These are phyloP conservation scores for Andalucia godoyi DNA, from an alignment of 78 protist species.

Conservation along the genomic window DNA sequence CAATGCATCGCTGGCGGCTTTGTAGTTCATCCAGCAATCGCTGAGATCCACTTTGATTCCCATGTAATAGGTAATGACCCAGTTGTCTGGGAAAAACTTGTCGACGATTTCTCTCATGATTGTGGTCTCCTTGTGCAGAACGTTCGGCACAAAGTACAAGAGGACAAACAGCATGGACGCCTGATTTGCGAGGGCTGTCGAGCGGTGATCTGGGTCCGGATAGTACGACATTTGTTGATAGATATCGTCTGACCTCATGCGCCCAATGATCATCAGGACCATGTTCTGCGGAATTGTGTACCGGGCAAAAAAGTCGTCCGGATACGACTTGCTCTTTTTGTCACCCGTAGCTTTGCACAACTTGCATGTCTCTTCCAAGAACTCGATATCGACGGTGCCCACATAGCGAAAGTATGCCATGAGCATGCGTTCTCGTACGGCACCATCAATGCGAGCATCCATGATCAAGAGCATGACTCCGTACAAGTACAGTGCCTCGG, in stretches of 20 bases:
- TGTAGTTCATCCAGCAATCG: constrained; percentile 78
- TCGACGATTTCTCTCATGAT: constrained; percentile 95
- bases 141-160: constrained; percentile 80
- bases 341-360: constrained; percentile 73
- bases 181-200: constrained; percentile 86
- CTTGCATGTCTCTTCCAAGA: constrained; percentile 77
- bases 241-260: constrained; percentile 89
- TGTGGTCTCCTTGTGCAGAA: constrained; percentile 58
- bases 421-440: constrained; percentile 85
- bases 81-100: constrained; percentile 90
- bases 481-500: constrained; percentile 77
- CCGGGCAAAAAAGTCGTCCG: constrained; percentile 73
- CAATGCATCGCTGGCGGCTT: constrained; percentile 60
- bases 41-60: constrained; percentile 85
- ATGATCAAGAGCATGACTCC: constrained; percentile 86
- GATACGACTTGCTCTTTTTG: constrained; percentile 46
- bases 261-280: constrained; percentile 70
- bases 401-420: constrained; percentile 83
- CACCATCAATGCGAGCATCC: constrained; percentile 80
- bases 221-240: constrained; percentile 65
- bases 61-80: constrained; percentile 86
- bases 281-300: constrained; percentile 17
- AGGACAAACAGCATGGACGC: constrained; percentile 86
- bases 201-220: constrained; percentile 93
- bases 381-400: constrained; percentile 60